Conservation (phyloP, 2,329 filamentous ascomycete species). For the Colletotrichum sp. region DNA sequence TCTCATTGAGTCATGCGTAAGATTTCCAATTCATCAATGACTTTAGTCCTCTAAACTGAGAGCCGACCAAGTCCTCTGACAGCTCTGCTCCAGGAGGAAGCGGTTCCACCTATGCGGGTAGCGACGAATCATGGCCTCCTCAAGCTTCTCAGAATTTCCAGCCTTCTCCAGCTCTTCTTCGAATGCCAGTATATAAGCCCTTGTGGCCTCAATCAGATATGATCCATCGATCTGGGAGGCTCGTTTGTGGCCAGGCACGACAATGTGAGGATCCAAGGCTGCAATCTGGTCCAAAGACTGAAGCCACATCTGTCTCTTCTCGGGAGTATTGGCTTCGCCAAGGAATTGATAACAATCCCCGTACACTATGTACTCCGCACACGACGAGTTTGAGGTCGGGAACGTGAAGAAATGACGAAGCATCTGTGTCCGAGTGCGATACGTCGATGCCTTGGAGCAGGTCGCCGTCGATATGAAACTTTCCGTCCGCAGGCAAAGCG, state of each 20-base stretch:
- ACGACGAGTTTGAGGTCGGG: background rate
- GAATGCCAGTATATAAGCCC: background rate
- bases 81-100: background rate
- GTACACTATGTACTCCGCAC: background rate
- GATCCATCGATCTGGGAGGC: background rate
- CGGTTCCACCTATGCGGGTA: background rate
- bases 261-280: background rate
- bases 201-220: background rate
- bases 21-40: background rate
- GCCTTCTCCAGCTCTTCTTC: background rate
- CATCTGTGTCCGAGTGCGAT: background rate
- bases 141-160: background rate
- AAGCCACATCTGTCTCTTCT: background rate
- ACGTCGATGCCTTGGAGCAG: background rate
- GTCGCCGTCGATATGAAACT: background rate
- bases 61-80: background rate
- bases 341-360: background rate
- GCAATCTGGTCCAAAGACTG: background rate
- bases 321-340: background rate
- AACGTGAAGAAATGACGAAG: background rate
- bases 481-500: background rate
- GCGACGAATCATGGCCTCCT: background rate
- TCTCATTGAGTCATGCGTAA: background rate
- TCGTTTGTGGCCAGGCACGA: background rate
- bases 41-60: background rate